Evolutionary conservation across 2,329 filamentous ascomycete genomes (phyloP), one percentile per base, ranked within the genome.

Genomic region (Lasiodiplodia hormozganensis): DNA sequence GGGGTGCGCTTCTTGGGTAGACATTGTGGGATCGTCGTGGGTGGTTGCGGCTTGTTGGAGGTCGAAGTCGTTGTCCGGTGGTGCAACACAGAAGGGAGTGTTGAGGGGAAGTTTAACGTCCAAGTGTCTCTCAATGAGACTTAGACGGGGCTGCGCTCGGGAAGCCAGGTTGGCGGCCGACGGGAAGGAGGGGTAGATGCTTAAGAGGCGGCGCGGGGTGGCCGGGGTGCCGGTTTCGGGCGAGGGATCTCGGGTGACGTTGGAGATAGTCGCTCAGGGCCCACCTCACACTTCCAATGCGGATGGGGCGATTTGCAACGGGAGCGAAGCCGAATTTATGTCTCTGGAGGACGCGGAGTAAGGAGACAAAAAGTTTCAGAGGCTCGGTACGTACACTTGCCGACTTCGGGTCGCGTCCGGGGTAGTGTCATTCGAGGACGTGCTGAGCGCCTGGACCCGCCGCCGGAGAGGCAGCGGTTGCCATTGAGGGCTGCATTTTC

Each of bases 111-210:
- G 82, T 72, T 83, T 83, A 73, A 84, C 80, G 74, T 86, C 84
- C 72, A 90, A 82, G 75, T 90, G 88, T 78, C 86, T 85, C 72
- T 86, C 85, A 77, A 90, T 86, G 78, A 89, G 85, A 78, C 83
- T 84, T 72, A 89, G 79, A 84, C 81, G 74, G 76, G 81, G 72
- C 81, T 81, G 75, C 73, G 80, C 78, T 76, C 78, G 82, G 76
- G 82, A 82, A 77, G 84, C 83, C 82, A 84, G 81, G 70, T 76
- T 82, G 80, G 78, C 77, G 78, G 69, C 68, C 38, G 57, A 49
- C 72, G 73, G 69, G 70, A 70, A 68, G 64, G 73, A 74, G 72
- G 74, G 75, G 74, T 75, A 73, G 73, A 65, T 25, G 54, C 65
- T 47, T 34, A 51, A 25, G 12, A 60, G 58, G 58, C 67, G 67